Percentiles rank a stretch among this genome's conserved stretches.
Conservation (phyloP, 768 basidiomycete species). For the Kwoniella sp. region DNA sequence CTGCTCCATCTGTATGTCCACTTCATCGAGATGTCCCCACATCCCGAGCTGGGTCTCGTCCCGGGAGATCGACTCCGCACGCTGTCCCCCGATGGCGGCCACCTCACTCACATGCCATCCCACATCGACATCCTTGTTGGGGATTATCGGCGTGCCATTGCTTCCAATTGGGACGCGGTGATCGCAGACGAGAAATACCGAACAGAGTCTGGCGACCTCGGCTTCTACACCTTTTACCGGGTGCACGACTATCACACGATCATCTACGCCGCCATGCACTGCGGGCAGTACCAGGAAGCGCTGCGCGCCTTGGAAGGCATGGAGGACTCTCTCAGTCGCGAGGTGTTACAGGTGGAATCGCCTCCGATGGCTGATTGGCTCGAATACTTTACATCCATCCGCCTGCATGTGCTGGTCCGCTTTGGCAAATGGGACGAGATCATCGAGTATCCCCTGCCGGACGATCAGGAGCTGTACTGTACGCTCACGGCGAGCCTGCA, state of each 20-base stretch:
- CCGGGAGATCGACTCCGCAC: conserved; percentile 23
- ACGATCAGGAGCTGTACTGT: conserved; percentile 21
- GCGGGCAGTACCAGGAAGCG: conserved; percentile 29
- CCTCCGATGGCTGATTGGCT: conserved; percentile 27
- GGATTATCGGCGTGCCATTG: conserved; percentile 39
- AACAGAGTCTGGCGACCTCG: conserved; percentile 1
- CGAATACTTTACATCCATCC: conserved; percentile 15
- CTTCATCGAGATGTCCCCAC: conserved; percentile 35
- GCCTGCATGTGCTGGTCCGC: conserved; percentile 34
- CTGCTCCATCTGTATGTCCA: conserved; percentile 42
- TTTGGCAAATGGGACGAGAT: conserved; percentile 43
- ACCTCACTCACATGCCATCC: conserved; percentile 43
- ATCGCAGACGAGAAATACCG: conserved; percentile 31
- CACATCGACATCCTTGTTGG: conserved; percentile 43
- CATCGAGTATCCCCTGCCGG: conserved; percentile 6
- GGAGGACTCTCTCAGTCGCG: conserved; percentile 19
- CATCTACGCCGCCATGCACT: conserved; percentile 41
- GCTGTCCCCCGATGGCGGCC: conserved; percentile 38
- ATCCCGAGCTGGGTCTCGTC: conserved; percentile 32
- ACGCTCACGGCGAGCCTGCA: conserved; percentile 22
- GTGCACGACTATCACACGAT: conserved; percentile 33
- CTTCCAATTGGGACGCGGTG: conserved; percentile 26
- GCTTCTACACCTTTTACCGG: conserved; percentile 35
- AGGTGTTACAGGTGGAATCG: conserved; percentile 7
- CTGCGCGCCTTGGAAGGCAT: conserved; percentile 22